Evolutionary conservation across 2,329 filamentous ascomycete species (phyloP).

Genomic region (Phaeosphaeriaceae sp.): DNA sequence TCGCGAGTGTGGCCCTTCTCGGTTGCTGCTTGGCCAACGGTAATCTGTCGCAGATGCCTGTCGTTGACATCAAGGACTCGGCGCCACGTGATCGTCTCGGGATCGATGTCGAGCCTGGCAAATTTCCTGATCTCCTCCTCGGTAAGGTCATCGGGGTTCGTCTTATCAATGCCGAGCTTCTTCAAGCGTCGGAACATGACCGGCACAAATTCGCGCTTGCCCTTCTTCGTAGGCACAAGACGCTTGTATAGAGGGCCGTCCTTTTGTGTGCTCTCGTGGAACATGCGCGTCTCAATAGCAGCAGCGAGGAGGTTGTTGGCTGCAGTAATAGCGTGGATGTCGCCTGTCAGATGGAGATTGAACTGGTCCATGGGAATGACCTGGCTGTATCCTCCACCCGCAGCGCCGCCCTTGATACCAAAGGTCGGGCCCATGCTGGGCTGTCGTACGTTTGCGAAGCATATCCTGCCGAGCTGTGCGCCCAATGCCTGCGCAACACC

Average conservation of each 20-base stretch:
- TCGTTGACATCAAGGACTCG: constrained; percentile 98
- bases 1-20: constrained; percentile 88
- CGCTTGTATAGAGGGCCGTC: constrained; percentile 86
- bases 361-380: constrained; percentile 99
- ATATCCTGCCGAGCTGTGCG: constrained; percentile 83
- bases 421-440: constrained; percentile 98
- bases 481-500: constrained; percentile 92
- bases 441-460: constrained; percentile 96
- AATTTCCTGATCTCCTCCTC: constrained; percentile 88
- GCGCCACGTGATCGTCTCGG: constrained; percentile 95
- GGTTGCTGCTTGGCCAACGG: constrained; percentile 84
- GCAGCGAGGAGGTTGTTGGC: constrained; percentile 97
- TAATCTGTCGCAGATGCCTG: constrained; percentile 87
- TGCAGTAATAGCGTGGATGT: constrained; percentile 96
- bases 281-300: constrained; percentile 96
- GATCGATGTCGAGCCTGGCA: constrained; percentile 94
- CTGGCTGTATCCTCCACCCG: constrained; percentile 96
- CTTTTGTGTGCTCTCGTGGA: constrained; percentile 95
- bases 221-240: constrained; percentile 88
- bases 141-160: constrained; percentile 87
- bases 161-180: constrained; percentile 96
- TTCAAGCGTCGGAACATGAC: constrained; percentile 93
- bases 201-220: constrained; percentile 83
- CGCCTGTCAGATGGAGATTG: constrained; percentile 95
- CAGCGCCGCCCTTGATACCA: constrained; percentile 97